phyloP scores from a whole-genome alignment of 306 rosid species.

The Vigna mungo region DNA sequence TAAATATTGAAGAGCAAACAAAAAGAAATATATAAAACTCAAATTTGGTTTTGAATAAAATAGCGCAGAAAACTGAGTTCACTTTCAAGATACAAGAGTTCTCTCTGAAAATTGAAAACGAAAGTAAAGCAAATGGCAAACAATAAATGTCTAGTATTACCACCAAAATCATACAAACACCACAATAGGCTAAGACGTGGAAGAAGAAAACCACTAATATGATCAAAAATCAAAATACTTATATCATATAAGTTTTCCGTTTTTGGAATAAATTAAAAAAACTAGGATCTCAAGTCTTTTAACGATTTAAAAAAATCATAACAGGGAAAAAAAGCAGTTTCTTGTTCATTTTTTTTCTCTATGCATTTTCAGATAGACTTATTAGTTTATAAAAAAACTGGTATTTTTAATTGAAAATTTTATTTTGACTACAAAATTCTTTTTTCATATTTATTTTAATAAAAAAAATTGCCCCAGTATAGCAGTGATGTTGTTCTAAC shows the following conservation, averaged over 20 bases:
- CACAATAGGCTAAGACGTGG: conserved; percentile 3
- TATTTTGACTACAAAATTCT: too few species aligned
- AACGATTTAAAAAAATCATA: too few species aligned
- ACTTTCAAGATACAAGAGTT: conserved; percentile 17
- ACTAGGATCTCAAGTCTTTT: neutral
- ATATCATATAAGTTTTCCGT: neutral
- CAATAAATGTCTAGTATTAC: conserved; percentile 15
- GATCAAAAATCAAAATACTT: conserved; percentile 25
- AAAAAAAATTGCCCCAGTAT: too few species aligned
- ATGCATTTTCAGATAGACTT: neutral
- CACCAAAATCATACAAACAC: conserved; percentile 15
- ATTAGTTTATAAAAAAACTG: neutral
- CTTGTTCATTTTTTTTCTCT: too few species aligned
- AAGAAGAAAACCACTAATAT: conserved; percentile 25
- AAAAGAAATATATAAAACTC: conserved; percentile 12
- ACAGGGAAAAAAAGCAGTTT: too few species aligned
- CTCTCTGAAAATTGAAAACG: conserved; percentile 24
- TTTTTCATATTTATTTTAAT: too few species aligned
- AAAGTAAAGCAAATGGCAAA: neutral
- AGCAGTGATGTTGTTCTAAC: too few species aligned
- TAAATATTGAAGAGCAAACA: conserved; percentile 22
- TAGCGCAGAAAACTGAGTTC: conserved; percentile 15
- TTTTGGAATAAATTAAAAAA: conserved; percentile 19
- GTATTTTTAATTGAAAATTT: too few species aligned
- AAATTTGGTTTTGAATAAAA: neutral